Conservation (phyloP, 352 stramenopile genomes). For the Globisporangium irregulare region DNA sequence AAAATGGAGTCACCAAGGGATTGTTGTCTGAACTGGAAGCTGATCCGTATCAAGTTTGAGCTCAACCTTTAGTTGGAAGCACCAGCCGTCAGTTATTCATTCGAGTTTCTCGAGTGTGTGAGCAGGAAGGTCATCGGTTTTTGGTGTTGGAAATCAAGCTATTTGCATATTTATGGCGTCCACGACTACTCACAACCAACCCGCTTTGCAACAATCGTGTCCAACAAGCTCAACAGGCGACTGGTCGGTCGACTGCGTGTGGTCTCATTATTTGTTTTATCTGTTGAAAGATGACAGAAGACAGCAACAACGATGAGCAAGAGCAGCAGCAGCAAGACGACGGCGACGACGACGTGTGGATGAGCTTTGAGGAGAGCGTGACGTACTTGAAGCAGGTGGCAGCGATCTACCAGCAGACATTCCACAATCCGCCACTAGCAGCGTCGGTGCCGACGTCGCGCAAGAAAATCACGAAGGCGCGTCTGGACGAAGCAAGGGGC, state of each 20-base stretch:
- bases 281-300: background rate
- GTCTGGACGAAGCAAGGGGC: conserved; percentile 40
- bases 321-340: conserved; percentile 3
- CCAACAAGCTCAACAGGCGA: background rate
- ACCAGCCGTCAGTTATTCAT: background rate
- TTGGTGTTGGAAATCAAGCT: background rate
- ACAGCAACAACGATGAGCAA: conserved; percentile 2
- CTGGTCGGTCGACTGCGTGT: background rate
- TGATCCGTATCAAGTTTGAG: background rate
- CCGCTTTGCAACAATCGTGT: background rate
- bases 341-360: conserved; percentile 30
- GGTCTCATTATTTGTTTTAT: background rate
- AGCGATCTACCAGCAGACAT: conserved; percentile 51
- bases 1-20: background rate
- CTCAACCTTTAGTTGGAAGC: background rate
- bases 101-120: background rate
- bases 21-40: background rate
- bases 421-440: conserved; percentile 6
- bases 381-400: conserved; percentile 47
- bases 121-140: background rate
- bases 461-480: conserved; percentile 32
- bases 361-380: conserved; percentile 51
- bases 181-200: background rate
- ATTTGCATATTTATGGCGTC: background rate
- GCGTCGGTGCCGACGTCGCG: background rate